Evolutionary conservation across 768 basidiomycete species (phyloP).

Genomic region (Russula abietina): DNA sequence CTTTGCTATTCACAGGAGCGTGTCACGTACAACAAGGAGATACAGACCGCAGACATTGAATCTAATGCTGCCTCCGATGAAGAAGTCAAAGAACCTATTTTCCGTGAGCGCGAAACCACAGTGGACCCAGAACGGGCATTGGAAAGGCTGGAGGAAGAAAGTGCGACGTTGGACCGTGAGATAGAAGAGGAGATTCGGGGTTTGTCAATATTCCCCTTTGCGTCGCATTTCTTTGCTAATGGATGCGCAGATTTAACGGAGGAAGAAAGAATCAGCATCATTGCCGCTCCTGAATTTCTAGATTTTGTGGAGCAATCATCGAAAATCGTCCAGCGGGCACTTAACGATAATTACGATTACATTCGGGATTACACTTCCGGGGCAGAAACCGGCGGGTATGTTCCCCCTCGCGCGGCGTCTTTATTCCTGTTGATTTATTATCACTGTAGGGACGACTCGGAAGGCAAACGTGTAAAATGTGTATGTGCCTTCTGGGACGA

Average conservation of each 20-base stretch:
- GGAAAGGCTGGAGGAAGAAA: constrained; percentile 78
- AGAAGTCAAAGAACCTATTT: constrained; percentile 65
- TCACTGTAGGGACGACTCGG: constrained; percentile 70
- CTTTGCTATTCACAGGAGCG: constrained; percentile 47
- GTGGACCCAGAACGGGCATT: constrained; percentile 63
- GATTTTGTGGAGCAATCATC: constrained; percentile 93
- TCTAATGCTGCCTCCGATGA: constrained; percentile 58
- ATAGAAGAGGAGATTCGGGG: constrained; percentile 85
- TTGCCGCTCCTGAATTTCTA: constrained; percentile 84
- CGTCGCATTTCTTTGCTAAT: background rate
- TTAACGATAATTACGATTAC: constrained; percentile 96
- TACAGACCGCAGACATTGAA: constrained; percentile 67
- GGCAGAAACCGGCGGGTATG: constrained; percentile 76
- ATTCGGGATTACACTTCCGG: constrained; percentile 94
- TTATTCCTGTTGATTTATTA: constrained; percentile 1
- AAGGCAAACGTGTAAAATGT: constrained; percentile 85
- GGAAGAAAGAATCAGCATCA: constrained; percentile 75
- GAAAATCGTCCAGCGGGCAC: constrained; percentile 89
- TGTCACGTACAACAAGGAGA: constrained; percentile 79
- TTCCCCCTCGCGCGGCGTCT: constrained; percentile 18
- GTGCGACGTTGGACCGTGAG: constrained; percentile 75
- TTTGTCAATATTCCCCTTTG: constrained; percentile 26
- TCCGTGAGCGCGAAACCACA: constrained; percentile 54
- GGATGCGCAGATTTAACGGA: constrained; percentile 65
- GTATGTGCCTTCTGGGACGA: constrained; percentile 94